Base-by-base conservation (phyloP, 2,329 filamentous ascomycete genomes). In the Coniochaeta sp. region DNA sequence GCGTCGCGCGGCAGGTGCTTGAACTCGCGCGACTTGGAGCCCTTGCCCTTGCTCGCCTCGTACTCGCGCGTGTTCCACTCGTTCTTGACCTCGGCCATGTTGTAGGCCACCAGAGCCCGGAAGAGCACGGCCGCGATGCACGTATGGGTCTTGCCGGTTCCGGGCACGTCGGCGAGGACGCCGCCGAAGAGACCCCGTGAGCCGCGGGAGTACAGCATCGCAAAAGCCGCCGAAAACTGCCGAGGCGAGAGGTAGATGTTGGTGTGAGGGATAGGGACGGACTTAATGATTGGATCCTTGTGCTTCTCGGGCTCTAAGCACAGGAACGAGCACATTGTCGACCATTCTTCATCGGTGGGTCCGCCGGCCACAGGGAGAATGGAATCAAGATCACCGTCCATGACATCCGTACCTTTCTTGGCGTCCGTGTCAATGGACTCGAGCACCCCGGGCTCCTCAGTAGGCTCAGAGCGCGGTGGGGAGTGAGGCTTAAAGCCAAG, bases 211-310 rank as follows among this genome's bases (percentile, higher is more conserved):
- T 60, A 52, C 34, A 67, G 58, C 66, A 67, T 67, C 62, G 63
- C 64, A 59, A 64, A 64, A 2, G 64, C 65, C 34, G 65, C 64
- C 64, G 61, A 63, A 12, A 64, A 62, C 62, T 67, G 65, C 59
- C 63, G 61, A 5, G 65, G 65, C 62, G 60, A 62, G 14, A 67
- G 40, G 50, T 19, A 50, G 62, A 67, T 62, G 22, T 62, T 60
- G 1, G 65, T 63, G 38, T 64, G 61, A 6, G 65, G 65, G 7
- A 66, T 60, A 28, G 47, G 52, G 58, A 67, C 47, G 19, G 65
- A 67, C 34, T 59, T 60, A 6, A 24, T 44, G 52, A 59, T 61
- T 0, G 65, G 62, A 54, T 67, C 59, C 57, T 58, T 61, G 61
- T 66, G 65, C 17, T 42, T 60, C 10, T 62, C 56, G 0, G 65